Conservation (phyloP, 495 filamentous ascomycete genomes). For the Hyaloscypha hepaticicola region DNA sequence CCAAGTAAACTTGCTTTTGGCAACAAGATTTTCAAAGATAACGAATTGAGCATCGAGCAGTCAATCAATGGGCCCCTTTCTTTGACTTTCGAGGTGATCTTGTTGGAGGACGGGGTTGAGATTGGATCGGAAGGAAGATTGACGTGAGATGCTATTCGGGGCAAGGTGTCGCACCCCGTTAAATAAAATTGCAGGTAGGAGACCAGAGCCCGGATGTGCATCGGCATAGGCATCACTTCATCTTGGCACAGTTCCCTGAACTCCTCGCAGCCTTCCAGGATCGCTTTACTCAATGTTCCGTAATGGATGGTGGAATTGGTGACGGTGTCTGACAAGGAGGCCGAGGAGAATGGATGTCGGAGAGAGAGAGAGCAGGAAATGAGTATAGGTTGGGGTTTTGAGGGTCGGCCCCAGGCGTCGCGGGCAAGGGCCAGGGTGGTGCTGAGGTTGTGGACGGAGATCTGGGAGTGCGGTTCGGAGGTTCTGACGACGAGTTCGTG, state of each 20-base stretch:
- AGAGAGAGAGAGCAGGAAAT: slow-evolving; percentile 52
- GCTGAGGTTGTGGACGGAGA: slow-evolving; percentile 52
- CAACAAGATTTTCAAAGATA: slow-evolving; percentile 43
- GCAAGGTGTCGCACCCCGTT: neutral
- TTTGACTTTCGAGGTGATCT: neutral
- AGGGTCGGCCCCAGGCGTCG: slow-evolving; percentile 57
- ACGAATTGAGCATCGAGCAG: slow-evolving; percentile 27
- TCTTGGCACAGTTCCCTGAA: slow-evolving; percentile 19
- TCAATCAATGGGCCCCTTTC: slow-evolving; percentile 24
- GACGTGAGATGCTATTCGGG: neutral
- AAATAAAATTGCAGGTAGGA: slow-evolving; percentile 13
- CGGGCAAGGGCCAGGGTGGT: slow-evolving; percentile 40
- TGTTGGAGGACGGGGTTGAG: neutral
- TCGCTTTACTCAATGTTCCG: slow-evolving; percentile 54
- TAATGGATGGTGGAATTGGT: slow-evolving; percentile 60
- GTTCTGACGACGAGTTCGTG: slow-evolving; percentile 5
- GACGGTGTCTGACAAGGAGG: slow-evolving; percentile 47
- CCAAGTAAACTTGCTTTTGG: slow-evolving; percentile 56
- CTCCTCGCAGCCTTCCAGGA: slow-evolving; percentile 39
- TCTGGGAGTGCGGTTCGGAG: slow-evolving; percentile 33
- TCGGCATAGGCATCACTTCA: slow-evolving; percentile 1
- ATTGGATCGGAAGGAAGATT: neutral
- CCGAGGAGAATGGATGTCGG: slow-evolving; percentile 43
- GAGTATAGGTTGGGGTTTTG: slow-evolving; percentile 51
- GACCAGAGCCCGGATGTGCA: slow-evolving; percentile 9